phyloP scores from a whole-genome alignment of 1,284 basidiomycete genomes.

The Stereum hirsutum region DNA sequence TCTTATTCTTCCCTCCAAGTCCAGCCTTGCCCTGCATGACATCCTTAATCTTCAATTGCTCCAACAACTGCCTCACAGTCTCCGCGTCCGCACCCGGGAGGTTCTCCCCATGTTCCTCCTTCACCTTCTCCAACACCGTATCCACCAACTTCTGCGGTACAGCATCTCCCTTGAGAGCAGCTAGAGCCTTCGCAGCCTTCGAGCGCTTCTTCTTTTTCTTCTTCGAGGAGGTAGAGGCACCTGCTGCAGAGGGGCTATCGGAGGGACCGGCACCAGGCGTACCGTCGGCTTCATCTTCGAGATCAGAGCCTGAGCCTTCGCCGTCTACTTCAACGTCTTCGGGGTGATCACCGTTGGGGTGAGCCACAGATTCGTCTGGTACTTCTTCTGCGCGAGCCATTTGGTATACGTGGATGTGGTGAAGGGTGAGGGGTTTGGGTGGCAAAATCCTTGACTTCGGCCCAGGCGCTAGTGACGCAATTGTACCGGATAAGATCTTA shows the following conservation, averaged over 20 bases:
- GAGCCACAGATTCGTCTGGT: conserved; percentile 5
- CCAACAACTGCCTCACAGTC: conserved; percentile 49
- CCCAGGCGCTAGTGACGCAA: no score
- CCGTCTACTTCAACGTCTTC: conserved; percentile 16
- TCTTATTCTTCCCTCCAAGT: conserved; percentile 60
- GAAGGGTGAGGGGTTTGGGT: conserved; percentile 7
- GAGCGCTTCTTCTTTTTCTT: conserved; percentile 74
- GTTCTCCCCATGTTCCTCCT: conserved; percentile 41
- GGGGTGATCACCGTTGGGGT: conserved; percentile 5
- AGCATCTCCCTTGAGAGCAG: conserved; percentile 39
- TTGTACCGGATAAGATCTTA: no score
- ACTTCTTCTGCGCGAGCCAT: conserved; percentile 8
- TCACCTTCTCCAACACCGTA: conserved; percentile 49
- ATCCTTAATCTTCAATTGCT: conserved; percentile 68
- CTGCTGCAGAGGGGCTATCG: conserved; percentile 12
- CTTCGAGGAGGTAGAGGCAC: conserved; percentile 29
- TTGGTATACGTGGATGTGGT: neutral
- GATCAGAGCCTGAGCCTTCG: conserved; percentile 25
- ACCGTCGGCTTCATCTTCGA: conserved; percentile 15
- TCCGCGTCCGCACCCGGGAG: conserved; percentile 43
- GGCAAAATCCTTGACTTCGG: neutral
- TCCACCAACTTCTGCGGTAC: conserved; percentile 53
- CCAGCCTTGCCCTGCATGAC: conserved; percentile 64
- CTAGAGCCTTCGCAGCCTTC: conserved; percentile 47
- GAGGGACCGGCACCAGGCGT: conserved; percentile 18